Evolutionary conservation across 2,329 filamentous ascomycete genomes (phyloP).

Genomic region (Aspergillus candidus): DNA sequence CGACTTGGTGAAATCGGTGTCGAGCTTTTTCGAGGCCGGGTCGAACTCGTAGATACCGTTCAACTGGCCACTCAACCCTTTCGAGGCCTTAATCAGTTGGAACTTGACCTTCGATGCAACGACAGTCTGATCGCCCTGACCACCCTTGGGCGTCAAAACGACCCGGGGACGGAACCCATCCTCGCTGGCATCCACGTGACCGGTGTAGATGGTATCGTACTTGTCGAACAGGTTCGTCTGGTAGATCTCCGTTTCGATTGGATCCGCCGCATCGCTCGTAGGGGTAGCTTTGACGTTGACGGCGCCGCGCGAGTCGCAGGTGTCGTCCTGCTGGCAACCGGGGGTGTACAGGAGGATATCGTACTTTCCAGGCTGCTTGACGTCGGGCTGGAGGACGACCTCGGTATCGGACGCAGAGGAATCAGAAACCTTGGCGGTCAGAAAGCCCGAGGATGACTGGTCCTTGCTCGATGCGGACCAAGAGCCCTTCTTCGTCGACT

Average conservation of each 20-base stretch:
- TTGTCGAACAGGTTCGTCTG: constrained; percentile 97
- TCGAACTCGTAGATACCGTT: constrained; percentile 91
- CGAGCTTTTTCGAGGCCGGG: constrained; percentile 51
- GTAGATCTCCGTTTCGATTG: constrained; percentile 60
- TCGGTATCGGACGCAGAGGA: constrained; percentile 54
- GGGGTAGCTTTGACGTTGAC: constrained; percentile 75
- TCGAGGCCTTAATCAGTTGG: constrained; percentile 50
- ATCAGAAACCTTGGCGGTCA: constrained; percentile 61
- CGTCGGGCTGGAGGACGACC: constrained; percentile 67
- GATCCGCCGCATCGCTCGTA: constrained; percentile 42
- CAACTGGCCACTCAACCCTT: constrained; percentile 66
- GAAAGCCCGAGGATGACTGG: constrained; percentile 67
- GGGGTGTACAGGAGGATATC: constrained; percentile 87
- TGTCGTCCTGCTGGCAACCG: constrained; percentile 74
- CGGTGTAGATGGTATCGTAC: constrained; percentile 86
- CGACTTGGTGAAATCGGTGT: constrained; percentile 63
- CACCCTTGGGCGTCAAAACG: constrained; percentile 64
- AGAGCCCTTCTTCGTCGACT: constrained; percentile 62
- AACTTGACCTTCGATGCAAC: constrained; percentile 90
- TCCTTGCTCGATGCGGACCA: constrained; percentile 67
- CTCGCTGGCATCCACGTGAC: constrained; percentile 70
- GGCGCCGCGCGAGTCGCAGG: constrained; percentile 68
- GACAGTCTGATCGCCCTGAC: constrained; percentile 60
- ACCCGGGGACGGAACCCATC: constrained; percentile 71
- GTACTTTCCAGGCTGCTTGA: constrained; percentile 86